These are phyloP conservation scores for Penicillium argentinense DNA, from an alignment of 495 filamentous ascomycete genomes.

Conservation along the genomic window DNA sequence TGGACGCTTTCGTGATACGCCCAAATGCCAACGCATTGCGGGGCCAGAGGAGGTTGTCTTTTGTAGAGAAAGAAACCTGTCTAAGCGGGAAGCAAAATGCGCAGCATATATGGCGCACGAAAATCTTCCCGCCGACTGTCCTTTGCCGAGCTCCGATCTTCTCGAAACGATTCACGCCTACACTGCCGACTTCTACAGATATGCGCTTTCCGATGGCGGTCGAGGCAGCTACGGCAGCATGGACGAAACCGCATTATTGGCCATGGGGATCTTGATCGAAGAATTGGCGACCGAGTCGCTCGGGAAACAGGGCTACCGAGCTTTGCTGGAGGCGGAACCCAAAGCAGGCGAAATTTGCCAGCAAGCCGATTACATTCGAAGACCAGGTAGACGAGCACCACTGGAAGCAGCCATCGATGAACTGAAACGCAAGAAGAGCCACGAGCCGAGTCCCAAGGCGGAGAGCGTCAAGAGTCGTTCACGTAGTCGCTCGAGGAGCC, in stretches of 20 bases:
- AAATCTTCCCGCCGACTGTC: constrained; percentile 49
- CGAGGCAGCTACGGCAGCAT: constrained; percentile 61
- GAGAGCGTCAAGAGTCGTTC: too few species aligned
- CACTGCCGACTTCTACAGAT: constrained; percentile 67
- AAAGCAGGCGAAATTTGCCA: background rate
- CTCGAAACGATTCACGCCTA: constrained; percentile 77
- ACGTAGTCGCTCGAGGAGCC: too few species aligned
- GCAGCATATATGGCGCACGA: constrained; percentile 69
- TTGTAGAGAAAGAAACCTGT: constrained; percentile 54
- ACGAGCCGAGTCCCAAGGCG: too few species aligned
- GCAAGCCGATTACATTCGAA: too few species aligned
- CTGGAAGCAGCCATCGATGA: too few species aligned
- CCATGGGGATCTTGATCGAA: constrained; percentile 79
- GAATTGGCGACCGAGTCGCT: constrained; percentile 65
- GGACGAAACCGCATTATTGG: constrained; percentile 83
- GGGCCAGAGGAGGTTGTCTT: constrained; percentile 78
- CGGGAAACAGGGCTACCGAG: constrained; percentile 71
- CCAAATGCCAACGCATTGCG: too few species aligned
- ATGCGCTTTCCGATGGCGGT: constrained; percentile 29
- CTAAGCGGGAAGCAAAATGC: constrained; percentile 64
- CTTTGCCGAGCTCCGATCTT: constrained; percentile 70
- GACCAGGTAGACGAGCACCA: too few species aligned
- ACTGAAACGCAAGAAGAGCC: too few species aligned
- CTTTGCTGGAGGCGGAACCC: constrained; percentile 56
- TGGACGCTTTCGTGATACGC: too few species aligned